Evolutionary conservation across 805 yeast genomes (phyloP), one percentile per base, ranked within the genome.

Genomic region (Torulaspora franciscae): DNA sequence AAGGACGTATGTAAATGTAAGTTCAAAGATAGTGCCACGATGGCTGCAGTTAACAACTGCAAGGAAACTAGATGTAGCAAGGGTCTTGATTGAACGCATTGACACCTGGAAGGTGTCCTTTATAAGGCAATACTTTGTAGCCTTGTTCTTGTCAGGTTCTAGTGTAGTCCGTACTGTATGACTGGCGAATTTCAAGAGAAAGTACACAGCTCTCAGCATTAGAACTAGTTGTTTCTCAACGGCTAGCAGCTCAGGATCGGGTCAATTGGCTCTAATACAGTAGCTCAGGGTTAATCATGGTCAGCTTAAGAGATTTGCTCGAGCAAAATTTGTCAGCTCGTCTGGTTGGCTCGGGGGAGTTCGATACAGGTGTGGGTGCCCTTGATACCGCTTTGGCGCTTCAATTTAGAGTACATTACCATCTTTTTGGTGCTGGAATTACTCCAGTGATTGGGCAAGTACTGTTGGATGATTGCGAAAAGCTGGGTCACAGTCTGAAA

Each of bases 341-440:
- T 14, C 27, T 62, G 26, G 24, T 61, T 1, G 68, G 68, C 14
- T 49, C 61, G 4, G 44, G 52, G n/a, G 47, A 36, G 9, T 59
- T 59, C 37, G 34, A 51, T 10, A 51, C 64, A 2, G 54, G 54
- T 2, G 47, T 47, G 13, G 32, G 30, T 4, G 25, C 49, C n/a
- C 40, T 64, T 25, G 59, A 62, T 40, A 37, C 51, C 3, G 55
- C 57, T 0, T 38, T 64, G 35, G 46, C 58, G 9, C 40, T 64
- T 28, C 66, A 62, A 30, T 63, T 58, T 36, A 50, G 65, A 34
- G 34, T 56, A 1, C 60, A 62, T 40, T 57, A 53, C 40, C 64
- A 61, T 48, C 40, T 53, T 19, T 50, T 55, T 43, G 56, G 55
- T 4, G 35, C 40, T n/a, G 51, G 49, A 13, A 34, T 50, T 32